Base-by-base conservation (phyloP, 176 grass and related monocot genomes). In the Tuctoria greenei region DNA sequence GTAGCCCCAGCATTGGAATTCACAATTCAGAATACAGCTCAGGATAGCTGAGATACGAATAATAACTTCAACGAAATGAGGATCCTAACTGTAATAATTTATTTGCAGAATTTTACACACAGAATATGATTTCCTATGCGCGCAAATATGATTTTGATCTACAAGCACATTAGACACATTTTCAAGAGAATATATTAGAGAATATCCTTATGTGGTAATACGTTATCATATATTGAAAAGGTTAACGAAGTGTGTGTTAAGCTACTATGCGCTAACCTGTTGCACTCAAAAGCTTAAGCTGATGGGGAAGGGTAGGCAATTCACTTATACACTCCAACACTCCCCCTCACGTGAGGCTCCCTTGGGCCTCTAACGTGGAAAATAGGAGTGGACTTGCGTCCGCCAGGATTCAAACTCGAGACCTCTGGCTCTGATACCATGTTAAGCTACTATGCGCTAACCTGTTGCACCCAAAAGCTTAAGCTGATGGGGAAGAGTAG, bases 61-160 rank as follows among this genome's bases (percentile, higher is more conserved):
- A n/a, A 10, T 73, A 39, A 56, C 35, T 40, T 67, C 10, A 17
- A 61, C 24, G 28, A 40, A 60, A 47, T 47, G 20, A 79, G 49
- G n/a, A 1, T 4, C 10, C 40, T 73, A 85, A 34, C 34, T 35
- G 24, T 36, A 75, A 27, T 50, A 82, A 44, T 14, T 73, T 67
- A 51, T 34, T 65, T 51, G 23, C 3, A 38, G 7, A 17, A 3
- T 57, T 21, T 35, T 36, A 24, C 42, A 75, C 39, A 74, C 6
- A 11, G 47, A 57, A 47, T 4, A 35, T 56, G 37, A 39, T 18
- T 66, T 73, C 57, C 39, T 49, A 4, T 58, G 39, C 27, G 27
- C 39, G 41, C 45, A 45, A 4, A 82, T 58, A 26, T 16, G 21
- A 73, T 56, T 46, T 9, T 14, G 35, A 81, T 55, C 43, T 23